phyloP scores from a whole-genome alignment of 2,329 filamentous ascomycete genomes.

The Paecilomyces variotii region DNA sequence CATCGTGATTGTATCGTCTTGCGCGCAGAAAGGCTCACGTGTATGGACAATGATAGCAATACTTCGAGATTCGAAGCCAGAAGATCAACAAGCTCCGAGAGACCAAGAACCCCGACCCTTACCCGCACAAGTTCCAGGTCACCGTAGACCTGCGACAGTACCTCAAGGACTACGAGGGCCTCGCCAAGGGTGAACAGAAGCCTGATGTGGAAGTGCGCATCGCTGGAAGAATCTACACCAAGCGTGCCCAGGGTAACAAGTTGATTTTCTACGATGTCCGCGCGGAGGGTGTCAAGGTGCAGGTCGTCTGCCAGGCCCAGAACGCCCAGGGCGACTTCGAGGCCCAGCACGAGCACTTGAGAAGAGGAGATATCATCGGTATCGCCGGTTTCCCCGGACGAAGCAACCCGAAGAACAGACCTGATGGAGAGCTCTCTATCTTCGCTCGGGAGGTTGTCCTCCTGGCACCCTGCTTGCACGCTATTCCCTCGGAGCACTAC shows the following conservation, averaged over 20 bases:
- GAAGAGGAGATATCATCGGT: constrained; percentile 88
- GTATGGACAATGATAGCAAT: constrained; percentile 51
- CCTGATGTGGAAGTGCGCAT: constrained; percentile 68
- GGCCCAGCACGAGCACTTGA: constrained; percentile 80
- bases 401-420: constrained; percentile 80
- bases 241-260: constrained; percentile 73
- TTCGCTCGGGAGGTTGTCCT: constrained; percentile 81
- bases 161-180: constrained; percentile 60
- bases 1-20: background rate
- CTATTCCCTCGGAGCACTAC: constrained; percentile 76
- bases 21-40: background rate
- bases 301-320: constrained; percentile 87
- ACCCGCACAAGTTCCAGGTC: constrained; percentile 89
- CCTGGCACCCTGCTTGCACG: constrained; percentile 83
- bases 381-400: constrained; percentile 75
- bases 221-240: constrained; percentile 82
- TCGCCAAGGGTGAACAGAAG: constrained; percentile 81
- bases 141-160: constrained; percentile 78
- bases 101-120: constrained; percentile 69
- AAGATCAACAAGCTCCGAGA: constrained; percentile 68
- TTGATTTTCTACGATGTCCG: constrained; percentile 87
- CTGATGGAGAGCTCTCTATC: constrained; percentile 86
- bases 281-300: constrained; percentile 66
- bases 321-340: constrained; percentile 69
- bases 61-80: constrained; percentile 91